These are phyloP conservation scores for Saururus chinensis DNA, from an alignment of 164 flowering plant species.

Conservation along the genomic window DNA sequence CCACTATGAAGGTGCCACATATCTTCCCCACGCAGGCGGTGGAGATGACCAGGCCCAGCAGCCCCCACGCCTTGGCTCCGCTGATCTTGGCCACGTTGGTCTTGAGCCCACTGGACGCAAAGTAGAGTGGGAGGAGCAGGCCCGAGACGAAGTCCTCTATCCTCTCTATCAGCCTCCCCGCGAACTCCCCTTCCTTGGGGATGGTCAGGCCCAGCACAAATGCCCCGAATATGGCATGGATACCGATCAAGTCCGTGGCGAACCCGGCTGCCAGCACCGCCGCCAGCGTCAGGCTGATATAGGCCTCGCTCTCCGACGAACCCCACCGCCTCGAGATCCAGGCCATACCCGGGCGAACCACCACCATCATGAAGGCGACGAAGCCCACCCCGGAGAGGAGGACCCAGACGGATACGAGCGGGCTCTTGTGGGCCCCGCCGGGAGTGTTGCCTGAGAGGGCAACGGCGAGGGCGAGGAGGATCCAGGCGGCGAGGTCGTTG, in stretches of 20 bases:
- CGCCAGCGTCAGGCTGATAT: conserved; percentile 32
- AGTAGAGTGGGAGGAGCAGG: conserved; percentile 33
- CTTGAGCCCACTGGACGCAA: conserved; percentile 41
- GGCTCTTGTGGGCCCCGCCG: conserved; percentile 15
- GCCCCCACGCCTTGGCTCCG: conserved; percentile 34
- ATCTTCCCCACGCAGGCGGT: conserved; percentile 51
- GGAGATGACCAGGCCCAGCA: conserved; percentile 25
- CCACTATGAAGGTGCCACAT: conserved; percentile 40
- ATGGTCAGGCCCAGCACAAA: conserved; percentile 36
- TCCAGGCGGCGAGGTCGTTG: conserved; percentile 28
- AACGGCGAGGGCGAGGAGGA: conserved; percentile 23
- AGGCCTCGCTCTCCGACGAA: conserved; percentile 32
- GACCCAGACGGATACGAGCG: conserved; percentile 16
- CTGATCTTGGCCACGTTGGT: conserved; percentile 27
- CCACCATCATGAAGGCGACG: conserved; percentile 38
- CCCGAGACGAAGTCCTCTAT: conserved; percentile 38
- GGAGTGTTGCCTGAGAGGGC: conserved; percentile 17
- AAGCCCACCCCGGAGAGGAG: conserved; percentile 41
- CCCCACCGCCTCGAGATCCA: conserved; percentile 39
- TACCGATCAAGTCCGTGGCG: conserved; percentile 34
- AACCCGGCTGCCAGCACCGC: conserved; percentile 34
- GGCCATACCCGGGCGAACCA: conserved; percentile 35
- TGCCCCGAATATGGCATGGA: conserved; percentile 41
- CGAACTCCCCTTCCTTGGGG: conserved; percentile 30
- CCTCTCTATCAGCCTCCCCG: conserved; percentile 23